phyloP scores from a whole-genome alignment of 495 filamentous ascomycete species.

The Umbilicaria muhlenbergii region DNA sequence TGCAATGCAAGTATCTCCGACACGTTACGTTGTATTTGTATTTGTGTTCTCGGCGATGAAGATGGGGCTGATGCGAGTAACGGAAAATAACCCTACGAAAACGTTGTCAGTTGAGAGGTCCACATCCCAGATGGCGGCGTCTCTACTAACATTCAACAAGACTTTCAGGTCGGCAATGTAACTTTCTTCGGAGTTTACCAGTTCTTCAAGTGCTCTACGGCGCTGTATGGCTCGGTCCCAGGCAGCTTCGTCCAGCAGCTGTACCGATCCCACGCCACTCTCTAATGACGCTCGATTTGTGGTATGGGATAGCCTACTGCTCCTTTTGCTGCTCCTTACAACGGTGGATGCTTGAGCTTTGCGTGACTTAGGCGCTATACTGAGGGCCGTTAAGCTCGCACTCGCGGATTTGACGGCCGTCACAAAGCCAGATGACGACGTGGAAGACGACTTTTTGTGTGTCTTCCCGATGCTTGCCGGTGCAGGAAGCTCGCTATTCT shows the following conservation, averaged over 20 bases:
- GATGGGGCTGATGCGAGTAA: constrained; percentile 44
- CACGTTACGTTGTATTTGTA: constrained; percentile 29
- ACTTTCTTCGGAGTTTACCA: constrained; percentile 71
- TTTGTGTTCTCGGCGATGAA: constrained; percentile 16
- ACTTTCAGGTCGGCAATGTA: constrained; percentile 80
- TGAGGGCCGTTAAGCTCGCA: constrained; percentile 53
- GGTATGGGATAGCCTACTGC: constrained; percentile 44
- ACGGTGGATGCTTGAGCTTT: constrained; percentile 34
- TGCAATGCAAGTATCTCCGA: constrained; percentile 28
- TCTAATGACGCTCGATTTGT: constrained; percentile 50
- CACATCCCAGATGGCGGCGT: background rate
- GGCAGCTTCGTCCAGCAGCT: constrained; percentile 51
- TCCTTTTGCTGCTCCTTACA: constrained; percentile 40
- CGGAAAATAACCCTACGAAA: constrained; percentile 45
- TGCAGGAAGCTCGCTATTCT: constrained; percentile 13
- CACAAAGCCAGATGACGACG: constrained; percentile 59
- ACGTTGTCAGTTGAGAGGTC: constrained; percentile 3
- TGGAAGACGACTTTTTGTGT: constrained; percentile 46
- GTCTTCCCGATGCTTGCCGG: background rate
- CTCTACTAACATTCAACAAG: constrained; percentile 54
- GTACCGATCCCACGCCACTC: constrained; percentile 36
- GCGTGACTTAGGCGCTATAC: constrained; percentile 43
- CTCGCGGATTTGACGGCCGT: constrained; percentile 63
- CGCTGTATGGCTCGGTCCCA: constrained; percentile 55
- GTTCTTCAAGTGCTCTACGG: constrained; percentile 64